Conservation (phyloP, 257 asterid species). For the Penstemon eatonii region DNA sequence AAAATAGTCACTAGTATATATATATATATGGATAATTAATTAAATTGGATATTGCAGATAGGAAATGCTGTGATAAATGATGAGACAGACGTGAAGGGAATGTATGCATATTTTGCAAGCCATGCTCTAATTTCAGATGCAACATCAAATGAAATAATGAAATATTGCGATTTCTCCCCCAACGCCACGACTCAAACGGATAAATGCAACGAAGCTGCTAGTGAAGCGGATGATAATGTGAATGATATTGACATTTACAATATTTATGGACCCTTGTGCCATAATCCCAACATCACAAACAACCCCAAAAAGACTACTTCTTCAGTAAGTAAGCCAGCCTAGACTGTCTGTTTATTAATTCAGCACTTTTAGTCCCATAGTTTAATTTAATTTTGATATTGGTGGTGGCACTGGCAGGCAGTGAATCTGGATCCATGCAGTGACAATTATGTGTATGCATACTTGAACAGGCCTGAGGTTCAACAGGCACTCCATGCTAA, state of each 20-base stretch:
- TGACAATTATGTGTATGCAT: slow-evolving; percentile 56
- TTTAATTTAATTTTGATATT: no score
- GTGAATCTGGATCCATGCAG: slow-evolving; percentile 62
- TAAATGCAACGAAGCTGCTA: slow-evolving; percentile 34
- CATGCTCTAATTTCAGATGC: slow-evolving; percentile 75
- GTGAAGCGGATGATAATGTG: slow-evolving; percentile 20
- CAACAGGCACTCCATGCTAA: slow-evolving; percentile 83
- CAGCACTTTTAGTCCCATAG: no score
- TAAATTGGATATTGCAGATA: slow-evolving; percentile 38
- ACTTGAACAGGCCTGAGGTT: slow-evolving; percentile 69
- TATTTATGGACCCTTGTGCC: slow-evolving; percentile 72
- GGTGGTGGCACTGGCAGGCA: slow-evolving; percentile 29
- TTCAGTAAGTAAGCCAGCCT: slow-evolving; percentile 40
- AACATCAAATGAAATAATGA: slow-evolving; percentile 25
- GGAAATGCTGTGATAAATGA: slow-evolving; percentile 80
- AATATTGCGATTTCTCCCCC: slow-evolving; percentile 53
- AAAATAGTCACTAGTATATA: no score
- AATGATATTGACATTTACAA: slow-evolving; percentile 49
- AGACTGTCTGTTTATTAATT: no score
- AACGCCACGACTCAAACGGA: slow-evolving; percentile 25
- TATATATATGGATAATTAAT: no score
- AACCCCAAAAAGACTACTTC: slow-evolving; percentile 45
- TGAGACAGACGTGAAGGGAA: slow-evolving; percentile 60
- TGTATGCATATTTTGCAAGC: slow-evolving; percentile 59
- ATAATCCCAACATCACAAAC: slow-evolving; percentile 40